Evolutionary conservation across 257 asterid species (phyloP).

Genomic region (Linaria vulgaris): DNA sequence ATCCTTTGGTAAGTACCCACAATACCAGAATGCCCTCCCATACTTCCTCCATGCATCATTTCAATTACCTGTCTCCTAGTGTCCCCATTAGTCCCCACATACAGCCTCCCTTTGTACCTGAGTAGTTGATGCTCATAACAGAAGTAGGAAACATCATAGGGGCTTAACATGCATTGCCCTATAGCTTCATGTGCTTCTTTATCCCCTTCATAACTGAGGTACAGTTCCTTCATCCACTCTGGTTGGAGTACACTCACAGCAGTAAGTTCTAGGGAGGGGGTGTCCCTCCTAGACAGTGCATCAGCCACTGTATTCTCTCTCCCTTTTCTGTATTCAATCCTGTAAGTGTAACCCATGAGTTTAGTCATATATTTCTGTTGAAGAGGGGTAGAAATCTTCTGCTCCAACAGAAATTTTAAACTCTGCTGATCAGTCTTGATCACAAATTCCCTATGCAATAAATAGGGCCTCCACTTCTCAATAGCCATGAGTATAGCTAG

Average conservation of each 20-base stretch:
- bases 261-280: no score
- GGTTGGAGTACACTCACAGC: background rate
- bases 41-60: background rate
- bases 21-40: background rate
- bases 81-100: no score
- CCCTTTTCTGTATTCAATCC: background rate
- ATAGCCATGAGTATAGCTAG: background rate
- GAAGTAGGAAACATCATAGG: no score
- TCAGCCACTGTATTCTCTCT: background rate
- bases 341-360: background rate
- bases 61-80: no score
- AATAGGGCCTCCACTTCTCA: background rate
- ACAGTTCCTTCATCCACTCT: background rate
- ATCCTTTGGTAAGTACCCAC: background rate
- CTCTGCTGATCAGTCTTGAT: conserved; percentile 10
- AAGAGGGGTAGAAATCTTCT: no score
- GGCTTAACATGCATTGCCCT: no score
- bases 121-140: no score
- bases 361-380: background rate
- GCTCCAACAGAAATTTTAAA: background rate
- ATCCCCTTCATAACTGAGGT: no score
- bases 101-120: no score
- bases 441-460: background rate
- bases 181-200: no score
- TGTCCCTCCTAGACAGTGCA: no score